These are phyloP conservation scores for Coemansia sp. DNA, from an alignment of 192 early-diverging fungal genomes.

Conservation along the genomic window DNA sequence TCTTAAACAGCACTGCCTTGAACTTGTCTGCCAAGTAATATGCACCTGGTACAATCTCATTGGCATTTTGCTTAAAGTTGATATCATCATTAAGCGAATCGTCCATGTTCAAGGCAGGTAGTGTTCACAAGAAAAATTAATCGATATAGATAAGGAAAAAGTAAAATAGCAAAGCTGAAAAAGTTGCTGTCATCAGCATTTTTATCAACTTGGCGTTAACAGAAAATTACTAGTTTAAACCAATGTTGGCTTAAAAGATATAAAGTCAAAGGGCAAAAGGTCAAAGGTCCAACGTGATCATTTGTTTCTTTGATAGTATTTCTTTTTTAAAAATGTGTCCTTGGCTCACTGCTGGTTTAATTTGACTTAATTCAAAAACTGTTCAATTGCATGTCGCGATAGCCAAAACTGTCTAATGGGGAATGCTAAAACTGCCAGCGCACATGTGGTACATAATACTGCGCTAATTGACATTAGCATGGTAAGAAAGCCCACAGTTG, in stretches of 20 bases:
- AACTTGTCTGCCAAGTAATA: not conserved
- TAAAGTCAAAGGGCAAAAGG: slow-evolving; percentile 8
- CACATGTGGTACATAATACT: slow-evolving; percentile 33
- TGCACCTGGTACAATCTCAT: not conserved
- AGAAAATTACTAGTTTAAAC: too few species aligned
- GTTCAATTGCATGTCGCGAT: not conserved
- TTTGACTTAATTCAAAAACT: too few species aligned
- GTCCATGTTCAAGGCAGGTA: not conserved
- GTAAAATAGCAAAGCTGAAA: slow-evolving; percentile 29
- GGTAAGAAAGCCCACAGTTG: slow-evolving; percentile 18
- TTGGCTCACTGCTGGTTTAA: not conserved
- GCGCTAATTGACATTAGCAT: slow-evolving; percentile 46
- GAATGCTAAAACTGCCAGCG: slow-evolving; percentile 25
- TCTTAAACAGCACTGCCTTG: not conserved
- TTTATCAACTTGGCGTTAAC: too few species aligned
- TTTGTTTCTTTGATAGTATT: not conserved
- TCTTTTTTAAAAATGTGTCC: not conserved
- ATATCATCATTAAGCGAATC: not conserved
- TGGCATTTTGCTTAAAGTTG: not conserved
- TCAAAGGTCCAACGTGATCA: not conserved
- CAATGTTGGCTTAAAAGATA: not conserved
- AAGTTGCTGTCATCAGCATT: not conserved
- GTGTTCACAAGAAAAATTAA: not conserved
- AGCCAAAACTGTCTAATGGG: slow-evolving; percentile 18
- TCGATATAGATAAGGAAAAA: not conserved